Evolutionary conservation across 1,284 basidiomycete species (phyloP).

Genomic region (Puccinia triticina): DNA sequence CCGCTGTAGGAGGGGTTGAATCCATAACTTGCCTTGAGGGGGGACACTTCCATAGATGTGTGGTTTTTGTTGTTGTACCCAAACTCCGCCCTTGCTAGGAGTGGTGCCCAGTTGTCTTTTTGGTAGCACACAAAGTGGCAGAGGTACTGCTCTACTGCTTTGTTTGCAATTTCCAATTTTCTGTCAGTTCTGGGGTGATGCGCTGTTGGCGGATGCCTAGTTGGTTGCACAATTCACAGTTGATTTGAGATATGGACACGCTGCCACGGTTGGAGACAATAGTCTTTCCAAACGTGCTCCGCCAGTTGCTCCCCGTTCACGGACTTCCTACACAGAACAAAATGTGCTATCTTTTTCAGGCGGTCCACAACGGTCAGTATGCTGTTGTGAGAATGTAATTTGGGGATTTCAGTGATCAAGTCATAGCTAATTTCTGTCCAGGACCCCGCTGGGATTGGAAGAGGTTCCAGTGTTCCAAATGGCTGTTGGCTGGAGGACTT

Average conservation of each 20-base stretch:
- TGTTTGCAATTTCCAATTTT: conserved; percentile 11
- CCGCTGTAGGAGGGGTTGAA: neutral
- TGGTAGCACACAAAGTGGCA: neutral
- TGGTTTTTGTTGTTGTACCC: conserved; percentile 9
- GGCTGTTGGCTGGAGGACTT: neutral
- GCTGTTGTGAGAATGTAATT: neutral
- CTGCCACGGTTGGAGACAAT: neutral
- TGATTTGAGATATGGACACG: neutral
- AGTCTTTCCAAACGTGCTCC: conserved; percentile 8
- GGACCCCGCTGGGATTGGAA: neutral
- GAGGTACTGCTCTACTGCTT: neutral
- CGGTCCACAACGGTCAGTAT: neutral
- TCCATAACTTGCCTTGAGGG: neutral
- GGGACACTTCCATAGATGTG: neutral
- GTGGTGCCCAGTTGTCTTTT: too few relatives aligned
- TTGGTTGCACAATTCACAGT: neutral
- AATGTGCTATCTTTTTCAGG: neutral
- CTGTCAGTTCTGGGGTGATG: conserved; percentile 4
- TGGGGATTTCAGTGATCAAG: neutral
- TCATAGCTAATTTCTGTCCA: too few relatives aligned
- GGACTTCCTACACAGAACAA: neutral
- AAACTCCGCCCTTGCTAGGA: neutral
- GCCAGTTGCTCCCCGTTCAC: neutral
- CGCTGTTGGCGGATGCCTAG: neutral
- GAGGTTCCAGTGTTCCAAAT: neutral